A percentile compares a stretch with the other conserved stretches of the same genome.
Conservation (phyloP, 2,329 filamentous ascomycete genomes). For the Scortechinia acanthostroma region DNA sequence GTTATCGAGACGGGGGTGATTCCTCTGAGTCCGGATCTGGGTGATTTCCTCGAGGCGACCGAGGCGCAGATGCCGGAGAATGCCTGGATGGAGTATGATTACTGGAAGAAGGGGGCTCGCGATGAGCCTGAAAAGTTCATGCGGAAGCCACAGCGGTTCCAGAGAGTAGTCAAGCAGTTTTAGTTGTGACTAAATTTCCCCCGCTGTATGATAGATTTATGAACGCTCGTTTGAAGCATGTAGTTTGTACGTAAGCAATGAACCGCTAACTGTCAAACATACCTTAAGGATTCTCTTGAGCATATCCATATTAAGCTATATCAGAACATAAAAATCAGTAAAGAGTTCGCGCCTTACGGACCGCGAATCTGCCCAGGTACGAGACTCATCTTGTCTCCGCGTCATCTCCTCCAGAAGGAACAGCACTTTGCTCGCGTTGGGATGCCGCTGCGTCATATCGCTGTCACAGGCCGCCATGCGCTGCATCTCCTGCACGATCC, state of each 20-base stretch:
- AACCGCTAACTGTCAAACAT: too few species aligned
- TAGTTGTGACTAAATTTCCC: too few species aligned
- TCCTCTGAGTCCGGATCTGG: conserved; percentile 48
- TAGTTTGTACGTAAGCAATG: too few species aligned
- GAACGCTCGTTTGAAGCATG: too few species aligned
- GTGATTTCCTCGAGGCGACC: conserved; percentile 48
- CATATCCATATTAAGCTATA: too few species aligned
- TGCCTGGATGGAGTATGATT: conserved; percentile 60
- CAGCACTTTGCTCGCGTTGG: conserved; percentile 17
- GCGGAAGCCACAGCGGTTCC: conserved; percentile 19
- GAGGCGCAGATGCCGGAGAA: conserved; percentile 61
- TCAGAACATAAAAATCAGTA: conserved; percentile 20
- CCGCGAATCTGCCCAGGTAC: conserved; percentile 21
- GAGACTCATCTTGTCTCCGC: conserved; percentile 18
- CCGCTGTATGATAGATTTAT: too few species aligned
- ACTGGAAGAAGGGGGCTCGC: conserved; percentile 37
- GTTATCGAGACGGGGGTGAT: conserved; percentile 48
- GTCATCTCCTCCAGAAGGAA: conserved; percentile 21
- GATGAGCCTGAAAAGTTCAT: conserved; percentile 36
- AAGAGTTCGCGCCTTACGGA: conserved; percentile 21
- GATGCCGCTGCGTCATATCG: conserved; percentile 12
- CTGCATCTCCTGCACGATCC: conserved; percentile 21
- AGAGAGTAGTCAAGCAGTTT: conserved; percentile 22
- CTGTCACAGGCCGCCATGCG: conserved; percentile 13
- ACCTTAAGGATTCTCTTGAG: too few species aligned